These are phyloP conservation scores for Orbilia quercus DNA, from an alignment of 2,329 filamentous ascomycete genomes.

Conservation along the genomic window DNA sequence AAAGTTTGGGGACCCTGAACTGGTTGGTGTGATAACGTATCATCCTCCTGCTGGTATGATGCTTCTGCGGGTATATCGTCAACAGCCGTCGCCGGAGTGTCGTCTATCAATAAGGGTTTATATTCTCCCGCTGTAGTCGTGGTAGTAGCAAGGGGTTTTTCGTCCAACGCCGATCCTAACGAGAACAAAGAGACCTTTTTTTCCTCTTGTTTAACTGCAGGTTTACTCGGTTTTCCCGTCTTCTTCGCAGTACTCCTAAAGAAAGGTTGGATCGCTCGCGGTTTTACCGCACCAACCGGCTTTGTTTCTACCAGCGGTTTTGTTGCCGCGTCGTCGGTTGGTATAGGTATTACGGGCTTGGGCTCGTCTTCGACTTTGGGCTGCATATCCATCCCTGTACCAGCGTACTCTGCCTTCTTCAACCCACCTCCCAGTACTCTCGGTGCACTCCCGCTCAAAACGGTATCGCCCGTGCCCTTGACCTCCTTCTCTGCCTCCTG, in stretches of 20 bases:
- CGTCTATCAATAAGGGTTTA: conserved; percentile 58
- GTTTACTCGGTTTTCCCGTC: conserved; percentile 2
- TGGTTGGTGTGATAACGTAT: not conserved
- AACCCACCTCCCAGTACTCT: conserved; percentile 44
- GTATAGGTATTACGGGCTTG: not conserved
- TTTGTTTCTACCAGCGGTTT: conserved; percentile 29
- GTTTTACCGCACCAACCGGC: conserved; percentile 36
- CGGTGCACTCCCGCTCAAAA: conserved; percentile 3
- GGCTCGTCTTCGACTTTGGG: conserved; percentile 38
- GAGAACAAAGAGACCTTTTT: conserved; percentile 55
- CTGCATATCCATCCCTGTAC: conserved; percentile 48
- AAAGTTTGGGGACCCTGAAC: conserved; percentile 64
- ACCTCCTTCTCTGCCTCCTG: conserved; percentile 50
- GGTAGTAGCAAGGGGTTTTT: conserved; percentile 16
- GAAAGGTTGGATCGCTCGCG: conserved; percentile 49
- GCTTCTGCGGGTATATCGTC: conserved; percentile 20
- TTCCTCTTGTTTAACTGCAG: conserved; percentile 14
- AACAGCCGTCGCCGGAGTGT: conserved; percentile 34
- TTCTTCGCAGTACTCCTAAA: conserved; percentile 44
- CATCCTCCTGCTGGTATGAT: conserved; percentile 12
- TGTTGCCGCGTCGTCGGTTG: not conserved
- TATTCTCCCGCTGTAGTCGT: conserved; percentile 54
- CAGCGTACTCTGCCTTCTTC: conserved; percentile 52
- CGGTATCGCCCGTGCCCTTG: not conserved
- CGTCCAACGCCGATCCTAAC: conserved; percentile 39